Base-by-base conservation (phyloP, 2,329 filamentous ascomycete genomes). In the Colletotrichum siamense region DNA sequence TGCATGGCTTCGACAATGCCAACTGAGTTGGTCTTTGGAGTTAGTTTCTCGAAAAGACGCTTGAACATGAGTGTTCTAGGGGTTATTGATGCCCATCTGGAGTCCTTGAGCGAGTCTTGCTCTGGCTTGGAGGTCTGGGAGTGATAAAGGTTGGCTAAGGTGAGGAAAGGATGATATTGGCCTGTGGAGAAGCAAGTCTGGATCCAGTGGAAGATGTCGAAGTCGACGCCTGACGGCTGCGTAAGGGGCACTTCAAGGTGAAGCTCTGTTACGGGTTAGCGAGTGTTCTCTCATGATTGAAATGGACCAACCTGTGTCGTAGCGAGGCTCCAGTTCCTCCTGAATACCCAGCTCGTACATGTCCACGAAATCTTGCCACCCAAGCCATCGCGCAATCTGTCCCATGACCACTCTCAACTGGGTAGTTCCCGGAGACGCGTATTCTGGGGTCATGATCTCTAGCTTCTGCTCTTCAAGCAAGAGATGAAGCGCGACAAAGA, bases 381-480 rank as follows among this genome's bases (percentile, higher is more conserved):
- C 91, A 28, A 99, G 87, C 96, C 96, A 99, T 69, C 90, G 88
- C 2, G 94, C 92, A 73, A 99, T 89, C 82, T 98, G 96, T 62
- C 94, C 93, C 59, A 99, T 86, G 3, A 98, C 84, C 18, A 94
- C 92, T n/a, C 92, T 91, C 26, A 99, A 80, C 64, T 91, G 88
- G 12, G 84, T 83, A 30, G 87, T 85, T 0, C 88, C 86, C 0
- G 87, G 85, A 5, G 87, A 87, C 3, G 81, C 78, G 52, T 86
- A 85, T 67, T 89, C 88, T 0, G 88, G 85, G 0, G 84, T 84
- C 77, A 89, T 87, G 6, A 93, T 90, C 77, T 95, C 92, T 3
- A 99, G 90, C 82, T 98, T 99, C 77, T 94, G 90, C 82, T 99
- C 97, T 83, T 99, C 96, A 0, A 94, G 90, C n/a, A 98, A 87